These are phyloP conservation scores for Starmerella powellii DNA, from an alignment of 805 yeast species.

Conservation along the genomic window DNA sequence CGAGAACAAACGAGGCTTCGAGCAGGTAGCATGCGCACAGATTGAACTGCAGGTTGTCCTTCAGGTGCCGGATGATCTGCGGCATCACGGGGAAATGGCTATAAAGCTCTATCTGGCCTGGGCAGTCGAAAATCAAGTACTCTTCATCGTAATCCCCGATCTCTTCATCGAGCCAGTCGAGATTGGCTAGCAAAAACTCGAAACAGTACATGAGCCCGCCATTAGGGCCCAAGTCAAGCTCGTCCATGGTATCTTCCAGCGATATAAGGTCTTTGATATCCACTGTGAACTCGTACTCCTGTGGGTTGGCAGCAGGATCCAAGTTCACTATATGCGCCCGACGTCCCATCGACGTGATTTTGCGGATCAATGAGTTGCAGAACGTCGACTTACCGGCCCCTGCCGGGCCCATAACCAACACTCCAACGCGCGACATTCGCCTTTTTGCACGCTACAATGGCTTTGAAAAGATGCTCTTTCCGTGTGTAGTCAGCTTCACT, in stretches of 20 bases:
- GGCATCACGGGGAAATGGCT: slow-evolving; percentile 93
- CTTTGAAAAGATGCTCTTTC: background rate
- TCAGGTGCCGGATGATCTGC: slow-evolving; percentile 72
- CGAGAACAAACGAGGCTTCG: slow-evolving; percentile 90
- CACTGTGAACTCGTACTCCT: slow-evolving; percentile 78
- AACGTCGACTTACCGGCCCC: slow-evolving; percentile 95
- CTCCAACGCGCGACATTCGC: slow-evolving; percentile 89
- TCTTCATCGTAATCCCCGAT: slow-evolving; percentile 94
- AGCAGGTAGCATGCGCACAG: slow-evolving; percentile 84
- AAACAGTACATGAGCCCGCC: slow-evolving; percentile 91
- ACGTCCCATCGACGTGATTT: slow-evolving; percentile 83
- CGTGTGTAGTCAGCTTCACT: too few relatives aligned
- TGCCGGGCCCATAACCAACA: slow-evolving; percentile 90
- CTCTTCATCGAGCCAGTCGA: slow-evolving; percentile 97
- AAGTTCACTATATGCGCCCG: slow-evolving; percentile 88
- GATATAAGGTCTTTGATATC: slow-evolving; percentile 87
- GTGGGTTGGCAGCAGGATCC: slow-evolving; percentile 95
- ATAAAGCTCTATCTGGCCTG: slow-evolving; percentile 91
- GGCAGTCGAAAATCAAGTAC: slow-evolving; percentile 87
- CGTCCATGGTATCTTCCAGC: slow-evolving; percentile 90
- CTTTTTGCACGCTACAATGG: background rate
- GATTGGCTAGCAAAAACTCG: slow-evolving; percentile 70
- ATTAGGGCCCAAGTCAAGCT: slow-evolving; percentile 83
- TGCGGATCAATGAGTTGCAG: slow-evolving; percentile 73
- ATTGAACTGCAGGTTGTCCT: slow-evolving; percentile 65